Base-by-base conservation (phyloP, 83 land plant genomes). In the Picea mariana region DNA sequence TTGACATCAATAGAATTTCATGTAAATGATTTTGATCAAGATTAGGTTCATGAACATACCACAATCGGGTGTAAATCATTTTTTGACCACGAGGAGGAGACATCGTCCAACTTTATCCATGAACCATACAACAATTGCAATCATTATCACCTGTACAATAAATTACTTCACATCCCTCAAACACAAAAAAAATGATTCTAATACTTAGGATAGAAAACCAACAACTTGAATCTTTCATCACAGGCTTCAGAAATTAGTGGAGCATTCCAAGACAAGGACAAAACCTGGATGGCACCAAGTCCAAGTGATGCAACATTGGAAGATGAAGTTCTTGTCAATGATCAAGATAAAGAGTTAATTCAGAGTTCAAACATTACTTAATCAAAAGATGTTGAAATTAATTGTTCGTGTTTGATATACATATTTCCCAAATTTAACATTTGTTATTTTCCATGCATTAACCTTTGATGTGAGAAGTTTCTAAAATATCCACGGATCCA, bases 91-190 rank as follows among this genome's bases (percentile, higher is more conserved):
- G 27, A 97, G 93, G 68, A 97, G 92, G 62, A 97, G 82, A 77
- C 98, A 87, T 38, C 99, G 90, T 1, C 99, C 98, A 69, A 96
- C 93, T 90, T 85, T 95, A 73, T 97, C 99, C 85, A 94, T 86
- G 83, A 97, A 82, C 86, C 93, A 91, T n/a, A 96, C 89, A 23
- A 93, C 87, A 65, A 92, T 93, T 9, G 83, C 91, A 77, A 96
- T 95, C 62, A 93, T 92, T 76, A 93, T 62, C 23, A 97, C 99
- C 98, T 97, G 79, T 16, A 81, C 6, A 34, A 81, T 0, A 71
- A 21, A 0, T 38, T 68, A 60, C 21, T 63, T 17, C 6, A 63
- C 61, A 49, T 76, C 26, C 16, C 21, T 55, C 11, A 55, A 21
- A 5, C 58, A 76, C 42, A 47, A 49, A 55, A 55, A 47, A 76